phyloP scores from a whole-genome alignment of 2,329 filamentous ascomycete genomes.

The Ophiostoma perfectum region DNA sequence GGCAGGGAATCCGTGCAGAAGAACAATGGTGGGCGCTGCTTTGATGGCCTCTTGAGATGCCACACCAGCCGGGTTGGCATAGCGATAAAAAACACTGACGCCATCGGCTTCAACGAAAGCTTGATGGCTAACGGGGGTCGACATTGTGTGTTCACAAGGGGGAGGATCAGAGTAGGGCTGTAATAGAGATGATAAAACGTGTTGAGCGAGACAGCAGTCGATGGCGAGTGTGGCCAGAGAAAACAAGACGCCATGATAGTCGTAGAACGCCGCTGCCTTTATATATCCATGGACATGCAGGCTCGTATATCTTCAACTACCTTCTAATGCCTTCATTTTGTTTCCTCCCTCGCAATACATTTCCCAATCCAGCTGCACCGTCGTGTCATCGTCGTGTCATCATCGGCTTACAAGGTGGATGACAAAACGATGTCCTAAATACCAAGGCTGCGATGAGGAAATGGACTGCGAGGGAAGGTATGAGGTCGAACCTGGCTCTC shows the following conservation, averaged over 20 bases:
- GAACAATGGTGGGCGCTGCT: conserved; percentile 36
- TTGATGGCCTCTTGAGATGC: conserved; percentile 9
- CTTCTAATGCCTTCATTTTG: neutral
- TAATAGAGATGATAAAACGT: neutral
- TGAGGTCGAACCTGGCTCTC: neutral
- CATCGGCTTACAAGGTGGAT: neutral
- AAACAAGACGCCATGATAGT: neutral
- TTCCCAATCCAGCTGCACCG: neutral
- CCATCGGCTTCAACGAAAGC: conserved; percentile 29
- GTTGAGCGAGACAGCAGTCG: neutral
- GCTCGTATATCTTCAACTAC: too few species aligned
- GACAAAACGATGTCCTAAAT: neutral
- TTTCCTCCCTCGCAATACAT: neutral
- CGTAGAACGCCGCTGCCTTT: neutral
- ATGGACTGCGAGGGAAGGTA: neutral
- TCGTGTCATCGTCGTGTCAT: neutral
- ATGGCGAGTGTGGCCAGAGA: neutral
- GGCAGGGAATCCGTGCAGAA: conserved; percentile 43
- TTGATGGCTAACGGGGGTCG: neutral
- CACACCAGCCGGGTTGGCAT: conserved; percentile 28
- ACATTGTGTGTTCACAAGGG: too few species aligned
- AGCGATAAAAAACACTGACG: conserved; percentile 39
- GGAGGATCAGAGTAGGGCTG: too few species aligned
- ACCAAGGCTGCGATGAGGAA: neutral
- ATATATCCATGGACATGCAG: neutral